These are phyloP conservation scores for Geotrichum carabidarum DNA, from an alignment of 1,139 yeast species.

Conservation along the genomic window DNA sequence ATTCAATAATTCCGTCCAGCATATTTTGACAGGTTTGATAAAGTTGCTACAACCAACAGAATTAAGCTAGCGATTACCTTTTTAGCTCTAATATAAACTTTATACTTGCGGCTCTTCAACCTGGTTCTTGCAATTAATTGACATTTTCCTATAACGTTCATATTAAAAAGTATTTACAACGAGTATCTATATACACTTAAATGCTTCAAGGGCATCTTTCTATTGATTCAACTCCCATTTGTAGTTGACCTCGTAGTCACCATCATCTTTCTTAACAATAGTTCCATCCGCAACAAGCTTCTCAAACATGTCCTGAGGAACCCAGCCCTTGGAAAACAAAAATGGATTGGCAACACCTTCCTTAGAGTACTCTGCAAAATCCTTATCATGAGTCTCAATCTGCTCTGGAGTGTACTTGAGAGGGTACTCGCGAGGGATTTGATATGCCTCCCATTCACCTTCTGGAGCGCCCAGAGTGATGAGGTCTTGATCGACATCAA, in stretches of 20 bases:
- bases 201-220: neutral
- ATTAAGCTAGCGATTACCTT: too few species aligned
- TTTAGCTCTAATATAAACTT: too few species aligned
- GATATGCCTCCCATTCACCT: constrained; percentile 44
- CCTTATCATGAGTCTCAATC: constrained; percentile 51
- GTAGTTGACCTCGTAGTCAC: constrained; percentile 41
- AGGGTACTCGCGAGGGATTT: constrained; percentile 49
- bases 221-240: constrained; percentile 24
- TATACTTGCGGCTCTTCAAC: too few species aligned
- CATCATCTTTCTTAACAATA: constrained; percentile 46
- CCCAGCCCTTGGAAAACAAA: constrained; percentile 90
- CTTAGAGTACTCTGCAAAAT: constrained; percentile 62
- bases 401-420: constrained; percentile 53
- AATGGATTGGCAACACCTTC: constrained; percentile 70
- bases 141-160: too few species aligned
- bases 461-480: constrained; percentile 51
- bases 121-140: too few species aligned
- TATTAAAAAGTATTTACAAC: neutral
- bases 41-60: too few species aligned
- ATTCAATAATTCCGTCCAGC: too few species aligned
- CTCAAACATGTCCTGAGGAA: constrained; percentile 87
- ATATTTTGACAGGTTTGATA: too few species aligned
- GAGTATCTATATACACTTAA: neutral
- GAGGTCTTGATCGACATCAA: constrained; percentile 75
- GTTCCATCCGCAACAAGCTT: constrained; percentile 63